Base-by-base conservation (phyloP, 495 filamentous ascomycete species). In the Penicillium steckii region DNA sequence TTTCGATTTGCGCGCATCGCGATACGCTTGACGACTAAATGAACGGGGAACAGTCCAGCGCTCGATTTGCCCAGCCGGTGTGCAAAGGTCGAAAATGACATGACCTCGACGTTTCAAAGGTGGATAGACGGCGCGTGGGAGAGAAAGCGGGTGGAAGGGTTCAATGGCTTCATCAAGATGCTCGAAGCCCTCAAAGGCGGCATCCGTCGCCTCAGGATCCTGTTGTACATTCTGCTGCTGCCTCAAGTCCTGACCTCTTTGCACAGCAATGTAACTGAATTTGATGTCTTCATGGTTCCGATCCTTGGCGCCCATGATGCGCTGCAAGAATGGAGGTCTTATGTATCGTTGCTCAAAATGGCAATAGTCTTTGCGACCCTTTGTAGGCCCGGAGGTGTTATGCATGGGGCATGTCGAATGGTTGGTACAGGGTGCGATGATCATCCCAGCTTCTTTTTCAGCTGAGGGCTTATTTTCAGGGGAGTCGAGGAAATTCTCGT, bases 391-490 rank as follows among this genome's bases (percentile, higher is more conserved):
- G 1, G 85, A 78, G 0, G 73, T 72, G 27, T 80, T 74, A 61
- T 95, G 97, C 85, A 98, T 91, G 0, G 94, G 94, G 59, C 94
- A 98, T 48, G 80, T 81, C 1, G 67, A 71, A 66, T 97, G 95
- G 70, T 91, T 96, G 1, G 94, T 98, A 68, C 94, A 98, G 0
- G 94, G 94, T 1, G 95, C 94, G 53, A 98, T 80, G 57, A 98
- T 97, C 85, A 92, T 91, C 55, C 91, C 94, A 1, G 78, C 68
- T 55, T 94, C 90, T 55, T 88, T 88, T 21, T 70, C 46, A 1
- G 73, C 59, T 18, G 70, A 66, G 3, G 64, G 55, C n/a, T 61
- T 57, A 12, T 69, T 66, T 5, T 57, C 64, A 1, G 70, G 55
- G 8, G 70, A 70, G 13, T 77, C 70, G 6, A 70, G 59, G 44